Conservation (phyloP, 2,329 filamentous ascomycete species). For the Fusarium sp. region DNA sequence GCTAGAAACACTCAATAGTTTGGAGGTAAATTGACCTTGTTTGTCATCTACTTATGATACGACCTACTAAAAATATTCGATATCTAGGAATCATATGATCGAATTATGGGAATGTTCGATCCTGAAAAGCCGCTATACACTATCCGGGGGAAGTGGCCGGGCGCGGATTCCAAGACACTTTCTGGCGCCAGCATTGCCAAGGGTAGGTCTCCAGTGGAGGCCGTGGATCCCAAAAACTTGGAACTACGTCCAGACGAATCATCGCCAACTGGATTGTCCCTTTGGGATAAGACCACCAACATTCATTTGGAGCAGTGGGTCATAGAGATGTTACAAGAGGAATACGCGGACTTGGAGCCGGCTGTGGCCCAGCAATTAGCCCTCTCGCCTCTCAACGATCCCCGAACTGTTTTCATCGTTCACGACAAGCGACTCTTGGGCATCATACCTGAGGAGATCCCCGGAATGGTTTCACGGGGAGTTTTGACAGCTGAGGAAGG, state of each 20-base stretch:
- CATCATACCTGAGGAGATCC: slow-evolving; percentile 31
- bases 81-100: background rate
- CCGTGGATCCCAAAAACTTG: slow-evolving; percentile 16
- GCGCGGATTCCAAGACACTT: slow-evolving; percentile 18
- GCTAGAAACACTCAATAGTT: slow-evolving; percentile 7
- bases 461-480: slow-evolving; percentile 12
- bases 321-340: slow-evolving; percentile 29
- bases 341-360: slow-evolving; percentile 15
- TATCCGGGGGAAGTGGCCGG: slow-evolving; percentile 23
- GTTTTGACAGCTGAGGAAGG: slow-evolving; percentile 26
- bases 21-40: slow-evolving; percentile 2
- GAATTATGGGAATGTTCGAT: slow-evolving; percentile 16
- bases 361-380: slow-evolving; percentile 20
- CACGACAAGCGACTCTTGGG: slow-evolving; percentile 31
- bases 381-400: slow-evolving; percentile 24
- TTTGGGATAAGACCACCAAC: slow-evolving; percentile 10
- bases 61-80: background rate
- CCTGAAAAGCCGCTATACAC: slow-evolving; percentile 13
- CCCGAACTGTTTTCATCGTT: slow-evolving; percentile 31
- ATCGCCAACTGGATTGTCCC: background rate
- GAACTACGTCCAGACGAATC: slow-evolving; percentile 10
- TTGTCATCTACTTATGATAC: fast-evolving
- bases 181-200: background rate
- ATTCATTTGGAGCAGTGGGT: slow-evolving; percentile 18
- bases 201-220: background rate